Base-by-base conservation (phyloP, 805 yeast genomes). In the Sungouiella blattae region DNA sequence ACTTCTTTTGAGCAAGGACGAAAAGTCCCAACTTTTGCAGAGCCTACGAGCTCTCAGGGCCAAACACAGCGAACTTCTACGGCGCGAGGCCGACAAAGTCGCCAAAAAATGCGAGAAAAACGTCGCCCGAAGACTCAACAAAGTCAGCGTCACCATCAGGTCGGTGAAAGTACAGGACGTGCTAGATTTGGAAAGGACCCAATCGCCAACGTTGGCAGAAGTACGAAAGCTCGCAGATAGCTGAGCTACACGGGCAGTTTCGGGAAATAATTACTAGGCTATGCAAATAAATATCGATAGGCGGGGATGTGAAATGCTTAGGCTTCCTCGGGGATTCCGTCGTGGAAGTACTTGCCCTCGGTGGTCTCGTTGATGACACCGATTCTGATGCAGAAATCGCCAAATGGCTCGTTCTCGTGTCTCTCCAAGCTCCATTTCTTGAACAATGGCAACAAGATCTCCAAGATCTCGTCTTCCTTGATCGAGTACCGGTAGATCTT, bases 291-390 rank as follows among this genome's bases (percentile, higher is more conserved):
- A n/a, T n/a, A n/a, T n/a, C n/a, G n/a, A n/a, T n/a, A n/a, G n/a
- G n/a, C n/a, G n/a, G n/a, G n/a, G n/a, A n/a, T n/a, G n/a, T n/a
- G n/a, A n/a, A n/a, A n/a, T n/a, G n/a, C n/a, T n/a, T n/a, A 70
- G 33, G 83, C 81, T 32, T 82, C 89, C 57, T 83, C 95, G 22
- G 91, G 83, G 44, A 91, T 78, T 55, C 86, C 93, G 42, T 91
- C 97, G 72, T 94, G 95, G 87, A 93, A 89, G 59, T 77, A 82
- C 60, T 83, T 86, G 44, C 98, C 98, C 60, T 87, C 95, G 29
- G 77, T 64, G 18, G 97, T 89, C 43, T 89, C 93, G 53, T 80
- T 81, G 56, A 91, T 87, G 40, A 87, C 76, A n/a, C 94, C 96
- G 32, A 69, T 74, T 66, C 98, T 80, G 46, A 91, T 75, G 46